Evolutionary conservation across 305 asterid species (phyloP).

Genomic region (Striga hermonthica): DNA sequence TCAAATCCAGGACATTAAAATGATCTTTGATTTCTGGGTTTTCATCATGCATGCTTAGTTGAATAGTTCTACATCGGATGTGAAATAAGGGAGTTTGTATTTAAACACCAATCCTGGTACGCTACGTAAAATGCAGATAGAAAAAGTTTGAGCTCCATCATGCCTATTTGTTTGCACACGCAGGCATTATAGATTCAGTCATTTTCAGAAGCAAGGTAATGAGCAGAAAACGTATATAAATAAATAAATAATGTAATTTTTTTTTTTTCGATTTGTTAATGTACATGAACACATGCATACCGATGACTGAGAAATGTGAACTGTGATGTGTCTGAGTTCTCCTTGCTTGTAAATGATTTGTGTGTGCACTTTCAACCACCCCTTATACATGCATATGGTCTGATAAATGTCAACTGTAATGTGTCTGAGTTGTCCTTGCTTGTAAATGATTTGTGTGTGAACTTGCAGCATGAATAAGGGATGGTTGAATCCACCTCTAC

Average conservation of each 20-base stretch:
- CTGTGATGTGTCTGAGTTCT: background rate
- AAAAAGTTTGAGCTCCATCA: background rate
- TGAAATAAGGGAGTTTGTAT: slow-evolving; percentile 3
- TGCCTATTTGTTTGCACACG: background rate
- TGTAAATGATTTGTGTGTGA: background rate
- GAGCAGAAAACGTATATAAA: no score
- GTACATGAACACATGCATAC: background rate
- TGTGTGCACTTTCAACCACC: no score
- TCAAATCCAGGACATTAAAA: background rate
- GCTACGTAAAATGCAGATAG: background rate
- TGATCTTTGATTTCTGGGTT: background rate
- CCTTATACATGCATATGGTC: no score
- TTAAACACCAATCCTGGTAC: background rate
- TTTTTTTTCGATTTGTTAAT: background rate
- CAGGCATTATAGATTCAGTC: background rate
- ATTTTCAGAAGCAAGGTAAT: background rate
- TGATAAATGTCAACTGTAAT: no score
- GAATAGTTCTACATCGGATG: background rate
- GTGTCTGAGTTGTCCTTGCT: no score
- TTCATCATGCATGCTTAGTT: no score
- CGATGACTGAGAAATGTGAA: background rate
- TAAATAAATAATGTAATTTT: no score
- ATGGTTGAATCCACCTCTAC: slow-evolving; percentile 92
- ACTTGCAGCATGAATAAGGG: slow-evolving; percentile 58
- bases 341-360: no score